Conservation (phyloP, 2,329 filamentous ascomycete genomes). For the Boeremia exigua region DNA sequence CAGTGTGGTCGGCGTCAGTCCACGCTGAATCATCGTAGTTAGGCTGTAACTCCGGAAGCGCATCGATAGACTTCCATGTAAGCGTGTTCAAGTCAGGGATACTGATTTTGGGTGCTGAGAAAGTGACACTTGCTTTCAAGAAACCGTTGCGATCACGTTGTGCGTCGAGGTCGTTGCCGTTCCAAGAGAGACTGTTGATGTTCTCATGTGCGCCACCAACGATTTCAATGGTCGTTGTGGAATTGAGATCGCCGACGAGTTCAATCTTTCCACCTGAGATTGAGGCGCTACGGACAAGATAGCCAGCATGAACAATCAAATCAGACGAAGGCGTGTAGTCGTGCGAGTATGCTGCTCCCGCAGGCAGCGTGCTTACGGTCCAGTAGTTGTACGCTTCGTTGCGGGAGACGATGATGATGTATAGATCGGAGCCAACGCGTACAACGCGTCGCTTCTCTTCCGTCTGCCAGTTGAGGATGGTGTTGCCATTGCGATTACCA, state of each 20-base stretch:
- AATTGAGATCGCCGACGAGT: constrained; percentile 74
- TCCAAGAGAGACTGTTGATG: constrained; percentile 63
- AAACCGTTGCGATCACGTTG: constrained; percentile 52
- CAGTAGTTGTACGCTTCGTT: constrained; percentile 72
- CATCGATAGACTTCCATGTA: constrained; percentile 71
- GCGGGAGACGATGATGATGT: constrained; percentile 64
- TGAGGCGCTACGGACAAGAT: constrained; percentile 65
- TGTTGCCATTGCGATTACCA: constrained; percentile 49
- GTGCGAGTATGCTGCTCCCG: constrained; percentile 21
- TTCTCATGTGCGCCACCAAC: constrained; percentile 63
- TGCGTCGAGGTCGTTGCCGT: constrained; percentile 54
- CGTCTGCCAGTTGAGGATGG: constrained; percentile 61
- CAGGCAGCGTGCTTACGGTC: constrained; percentile 54
- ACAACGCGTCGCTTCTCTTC: constrained; percentile 57
- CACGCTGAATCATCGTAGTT: constrained; percentile 72
- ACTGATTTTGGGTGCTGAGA: constrained; percentile 55
- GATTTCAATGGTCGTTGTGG: constrained; percentile 70
- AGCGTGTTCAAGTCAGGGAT: constrained; percentile 64
- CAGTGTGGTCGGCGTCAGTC: constrained; percentile 63
- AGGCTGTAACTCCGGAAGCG: constrained; percentile 68
- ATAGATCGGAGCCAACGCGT: constrained; percentile 54
- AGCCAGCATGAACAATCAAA: constrained; percentile 66
- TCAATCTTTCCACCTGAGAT: constrained; percentile 61
- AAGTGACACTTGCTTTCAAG: constrained; percentile 59
- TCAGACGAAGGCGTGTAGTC: constrained; percentile 23